A percentile compares a stretch with the other conserved stretches of the same genome.
These are phyloP conservation scores for Sphaerulina vaccinii DNA, from an alignment of 2,329 filamentous ascomycete species.

Conservation along the genomic window DNA sequence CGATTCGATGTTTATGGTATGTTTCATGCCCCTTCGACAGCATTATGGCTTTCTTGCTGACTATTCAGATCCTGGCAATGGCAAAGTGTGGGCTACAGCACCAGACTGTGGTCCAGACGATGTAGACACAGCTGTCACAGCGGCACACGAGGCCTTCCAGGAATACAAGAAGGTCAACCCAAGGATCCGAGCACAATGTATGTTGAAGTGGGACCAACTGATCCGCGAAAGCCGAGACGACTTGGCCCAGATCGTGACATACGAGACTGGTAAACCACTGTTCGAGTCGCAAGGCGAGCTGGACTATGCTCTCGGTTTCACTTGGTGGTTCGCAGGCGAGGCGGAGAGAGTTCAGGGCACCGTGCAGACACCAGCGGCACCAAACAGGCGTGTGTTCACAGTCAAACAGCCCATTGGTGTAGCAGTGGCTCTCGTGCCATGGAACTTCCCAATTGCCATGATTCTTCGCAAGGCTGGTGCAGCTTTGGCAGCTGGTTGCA, in stretches of 20 bases:
- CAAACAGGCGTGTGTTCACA: conserved; percentile 65
- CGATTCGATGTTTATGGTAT: conserved; percentile 57
- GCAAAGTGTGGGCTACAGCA: conserved; percentile 50
- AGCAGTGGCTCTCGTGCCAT: conserved; percentile 66
- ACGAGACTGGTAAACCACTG: conserved; percentile 57
- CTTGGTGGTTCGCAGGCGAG: conserved; percentile 60
- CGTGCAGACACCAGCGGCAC: conserved; percentile 58
- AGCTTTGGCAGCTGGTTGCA: conserved; percentile 69
- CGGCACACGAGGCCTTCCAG: conserved; percentile 61
- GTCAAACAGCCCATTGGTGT: conserved; percentile 75
- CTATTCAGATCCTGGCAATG: conserved; percentile 51
- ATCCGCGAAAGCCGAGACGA: conserved; percentile 63
- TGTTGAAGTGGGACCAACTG: conserved; percentile 64
- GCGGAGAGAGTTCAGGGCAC: conserved; percentile 63
- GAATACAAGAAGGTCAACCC: conserved; percentile 61
- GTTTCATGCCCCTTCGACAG: not conserved
- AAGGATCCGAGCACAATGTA: conserved; percentile 59
- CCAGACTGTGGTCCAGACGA: conserved; percentile 56
- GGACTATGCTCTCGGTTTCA: conserved; percentile 55
- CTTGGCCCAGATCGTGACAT: conserved; percentile 61
- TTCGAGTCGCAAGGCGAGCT: conserved; percentile 54
- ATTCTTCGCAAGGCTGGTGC: conserved; percentile 66
- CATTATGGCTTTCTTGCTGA: conserved; percentile 3
- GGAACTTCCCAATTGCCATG: conserved; percentile 61
- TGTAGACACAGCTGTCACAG: conserved; percentile 59